Percentiles rank a stretch among this genome's conserved stretches.
Conservation (phyloP, 2,329 filamentous ascomycete species). For the Aspergillus sp. region DNA sequence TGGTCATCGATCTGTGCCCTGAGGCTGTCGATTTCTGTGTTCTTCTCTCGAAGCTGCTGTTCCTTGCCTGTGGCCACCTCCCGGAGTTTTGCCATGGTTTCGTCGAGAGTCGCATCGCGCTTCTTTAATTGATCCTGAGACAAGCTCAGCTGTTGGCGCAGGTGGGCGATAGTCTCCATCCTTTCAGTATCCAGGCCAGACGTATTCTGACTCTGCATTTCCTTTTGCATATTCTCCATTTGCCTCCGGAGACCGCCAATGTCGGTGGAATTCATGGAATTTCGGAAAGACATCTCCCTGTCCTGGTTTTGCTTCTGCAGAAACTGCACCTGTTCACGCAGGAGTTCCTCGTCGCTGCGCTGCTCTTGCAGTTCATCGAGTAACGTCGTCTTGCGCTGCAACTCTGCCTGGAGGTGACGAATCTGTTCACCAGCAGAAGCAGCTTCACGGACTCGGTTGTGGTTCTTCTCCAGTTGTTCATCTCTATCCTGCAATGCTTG, state of each 20-base stretch:
- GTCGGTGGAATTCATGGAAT: conserved; percentile 14
- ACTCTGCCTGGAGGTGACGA: conserved; percentile 30
- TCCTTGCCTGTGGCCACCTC: conserved; percentile 28
- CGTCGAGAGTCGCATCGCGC: conserved; percentile 28
- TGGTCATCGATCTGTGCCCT: conserved; percentile 29
- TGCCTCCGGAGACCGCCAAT: conserved; percentile 23
- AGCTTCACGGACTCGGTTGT: conserved; percentile 26
- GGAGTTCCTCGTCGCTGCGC: conserved; percentile 14
- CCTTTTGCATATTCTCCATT: conserved; percentile 26
- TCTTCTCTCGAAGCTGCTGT: conserved; percentile 28
- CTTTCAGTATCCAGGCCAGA: conserved; percentile 20
- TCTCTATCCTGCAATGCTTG: conserved; percentile 27
- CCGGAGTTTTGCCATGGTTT: conserved; percentile 25
- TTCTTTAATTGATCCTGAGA: conserved; percentile 30
- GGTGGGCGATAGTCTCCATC: conserved; percentile 23
- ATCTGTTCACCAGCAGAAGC: conserved; percentile 33
- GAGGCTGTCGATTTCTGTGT: conserved; percentile 31
- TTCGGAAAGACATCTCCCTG: conserved; percentile 17
- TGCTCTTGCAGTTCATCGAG: conserved; percentile 22
- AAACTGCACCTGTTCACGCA: conserved; percentile 25
- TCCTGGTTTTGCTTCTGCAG: conserved; percentile 23
- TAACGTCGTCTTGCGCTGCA: conserved; percentile 25
- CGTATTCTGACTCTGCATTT: conserved; percentile 20
- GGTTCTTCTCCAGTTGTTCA: conserved; percentile 27
- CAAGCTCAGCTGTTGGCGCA: conserved; percentile 27